Evolutionary conservation across 2,329 filamentous ascomycete genomes (phyloP).

Genomic region (Claviceps sp.): DNA sequence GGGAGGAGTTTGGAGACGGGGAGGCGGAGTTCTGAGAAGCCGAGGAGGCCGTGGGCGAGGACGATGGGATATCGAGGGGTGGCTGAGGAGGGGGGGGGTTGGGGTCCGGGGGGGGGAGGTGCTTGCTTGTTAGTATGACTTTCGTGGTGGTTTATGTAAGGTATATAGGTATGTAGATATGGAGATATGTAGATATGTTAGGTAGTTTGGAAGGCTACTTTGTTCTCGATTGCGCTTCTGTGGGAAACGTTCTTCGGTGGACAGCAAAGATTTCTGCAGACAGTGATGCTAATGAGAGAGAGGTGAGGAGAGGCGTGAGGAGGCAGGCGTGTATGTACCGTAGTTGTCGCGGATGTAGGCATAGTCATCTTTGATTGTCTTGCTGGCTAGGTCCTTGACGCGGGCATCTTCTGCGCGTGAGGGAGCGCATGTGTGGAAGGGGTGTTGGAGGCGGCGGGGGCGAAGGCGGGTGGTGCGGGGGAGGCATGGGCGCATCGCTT

Average conservation of each 20-base stretch:
- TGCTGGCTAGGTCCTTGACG: slow-evolving; percentile 1
- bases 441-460: neutral
- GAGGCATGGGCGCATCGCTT: slow-evolving; percentile 1
- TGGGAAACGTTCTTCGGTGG: too few relatives aligned
- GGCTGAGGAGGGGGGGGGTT: slow-evolving; percentile 20
- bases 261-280: too few relatives aligned
- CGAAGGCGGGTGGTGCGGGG: neutral
- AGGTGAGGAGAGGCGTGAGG: neutral
- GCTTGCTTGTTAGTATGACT: neutral
- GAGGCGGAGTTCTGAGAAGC: slow-evolving; percentile 45
- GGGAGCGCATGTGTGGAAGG: neutral
- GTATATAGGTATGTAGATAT: too few relatives aligned
- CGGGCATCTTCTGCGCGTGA: slow-evolving; percentile 4
- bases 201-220: too few relatives aligned
- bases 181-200: too few relatives aligned
- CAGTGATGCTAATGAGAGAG: neutral
- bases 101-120: too few relatives aligned
- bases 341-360: slow-evolving; percentile 31
- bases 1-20: slow-evolving; percentile 41
- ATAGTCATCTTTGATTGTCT: slow-evolving; percentile 32
- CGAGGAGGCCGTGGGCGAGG: slow-evolving; percentile 51
- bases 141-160: too few relatives aligned
- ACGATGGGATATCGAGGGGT: slow-evolving; percentile 49
- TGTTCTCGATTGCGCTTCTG: too few relatives aligned
- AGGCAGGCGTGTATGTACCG: slow-evolving; percentile 17